These are phyloP conservation scores for Melampsora allii-populina DNA, from an alignment of 1,284 basidiomycete species.

Conservation along the genomic window DNA sequence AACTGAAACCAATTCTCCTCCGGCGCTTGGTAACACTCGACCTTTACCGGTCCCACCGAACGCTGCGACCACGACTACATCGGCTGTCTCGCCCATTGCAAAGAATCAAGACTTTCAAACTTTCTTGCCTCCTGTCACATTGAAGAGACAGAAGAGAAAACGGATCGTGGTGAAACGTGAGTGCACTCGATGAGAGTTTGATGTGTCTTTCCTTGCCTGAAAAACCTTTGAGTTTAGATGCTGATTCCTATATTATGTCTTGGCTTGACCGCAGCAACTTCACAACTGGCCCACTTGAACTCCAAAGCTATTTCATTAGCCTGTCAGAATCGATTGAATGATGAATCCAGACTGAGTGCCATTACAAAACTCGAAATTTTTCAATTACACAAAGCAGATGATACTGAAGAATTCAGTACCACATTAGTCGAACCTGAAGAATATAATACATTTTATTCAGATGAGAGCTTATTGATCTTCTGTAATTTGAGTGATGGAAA, in stretches of 20 bases:
- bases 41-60: constrained; percentile 35
- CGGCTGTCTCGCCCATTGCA: not conserved
- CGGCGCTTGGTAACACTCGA: constrained; percentile 9
- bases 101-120: constrained; percentile 8
- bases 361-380: constrained; percentile 22
- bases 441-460: constrained; percentile 18
- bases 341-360: not conserved
- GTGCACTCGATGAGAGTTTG: not conserved
- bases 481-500: constrained; percentile 19
- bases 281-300: not conserved
- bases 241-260: not conserved
- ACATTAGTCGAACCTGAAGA: constrained; percentile 27
- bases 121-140: not conserved
- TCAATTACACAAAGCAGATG: constrained; percentile 12
- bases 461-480: constrained; percentile 23
- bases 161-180: not conserved
- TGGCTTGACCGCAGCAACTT: not conserved
- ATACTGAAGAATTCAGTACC: constrained; percentile 25
- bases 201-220: not conserved
- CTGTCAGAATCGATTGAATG: not conserved
- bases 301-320: not conserved
- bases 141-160: not conserved
- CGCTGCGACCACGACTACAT: not conserved
- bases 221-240: not conserved
- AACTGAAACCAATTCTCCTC: not conserved